Conservation (phyloP, 805 yeast species). For the Yarrowia sp. region DNA sequence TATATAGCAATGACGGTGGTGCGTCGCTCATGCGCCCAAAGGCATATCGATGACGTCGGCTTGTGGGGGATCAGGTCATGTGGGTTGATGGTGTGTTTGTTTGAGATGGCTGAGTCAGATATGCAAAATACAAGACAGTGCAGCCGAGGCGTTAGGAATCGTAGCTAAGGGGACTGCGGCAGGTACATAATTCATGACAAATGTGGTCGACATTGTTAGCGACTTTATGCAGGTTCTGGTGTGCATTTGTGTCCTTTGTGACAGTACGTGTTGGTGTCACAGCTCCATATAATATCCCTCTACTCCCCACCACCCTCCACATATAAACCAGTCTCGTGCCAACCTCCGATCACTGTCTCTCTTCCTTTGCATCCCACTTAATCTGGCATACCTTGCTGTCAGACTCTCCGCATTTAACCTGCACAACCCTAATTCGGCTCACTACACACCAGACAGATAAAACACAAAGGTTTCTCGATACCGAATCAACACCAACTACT, state of each 20-base stretch:
- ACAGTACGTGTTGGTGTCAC: no score
- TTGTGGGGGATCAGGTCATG: constrained; percentile 10
- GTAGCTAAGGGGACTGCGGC: no score
- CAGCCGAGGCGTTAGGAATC: no score
- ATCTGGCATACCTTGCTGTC: constrained; percentile 14
- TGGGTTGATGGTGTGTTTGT: not conserved
- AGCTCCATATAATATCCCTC: not conserved
- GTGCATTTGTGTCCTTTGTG: no score
- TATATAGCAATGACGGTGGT: not conserved
- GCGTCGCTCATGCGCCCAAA: not conserved
- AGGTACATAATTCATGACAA: no score
- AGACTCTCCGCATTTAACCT: constrained; percentile 20
- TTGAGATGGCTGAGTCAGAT: not conserved
- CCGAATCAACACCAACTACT: not conserved
- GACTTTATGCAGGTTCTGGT: no score
- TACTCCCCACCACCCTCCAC: not conserved
- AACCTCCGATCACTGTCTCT: not conserved
- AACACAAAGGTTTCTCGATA: constrained; percentile 17
- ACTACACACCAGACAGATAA: constrained; percentile 1
- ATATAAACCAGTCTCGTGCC: not conserved
- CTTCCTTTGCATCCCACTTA: not conserved
- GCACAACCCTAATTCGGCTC: constrained; percentile 20
- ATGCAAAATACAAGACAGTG: not conserved
- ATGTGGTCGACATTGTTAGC: no score
- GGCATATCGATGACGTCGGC: constrained; percentile 1